phyloP scores from a whole-genome alignment of 2,329 filamentous ascomycete species.

The Pleochaeta shiraiana region DNA sequence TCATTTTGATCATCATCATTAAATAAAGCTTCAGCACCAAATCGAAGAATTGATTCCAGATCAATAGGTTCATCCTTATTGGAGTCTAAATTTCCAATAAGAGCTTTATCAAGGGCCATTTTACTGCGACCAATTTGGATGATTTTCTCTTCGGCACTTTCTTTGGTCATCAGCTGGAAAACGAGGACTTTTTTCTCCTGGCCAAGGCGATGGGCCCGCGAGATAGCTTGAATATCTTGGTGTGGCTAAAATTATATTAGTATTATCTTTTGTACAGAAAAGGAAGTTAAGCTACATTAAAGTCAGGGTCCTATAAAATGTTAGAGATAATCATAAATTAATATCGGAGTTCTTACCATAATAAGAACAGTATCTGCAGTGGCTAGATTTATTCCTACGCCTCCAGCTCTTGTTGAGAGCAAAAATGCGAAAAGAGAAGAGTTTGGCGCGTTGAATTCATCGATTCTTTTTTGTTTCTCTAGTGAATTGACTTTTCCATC shows the following conservation, averaged over 20 bases:
- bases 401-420: constrained; percentile 80
- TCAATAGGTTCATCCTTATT: constrained; percentile 63
- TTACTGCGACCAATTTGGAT: constrained; percentile 92
- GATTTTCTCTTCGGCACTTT: constrained; percentile 83
- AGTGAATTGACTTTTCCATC: constrained; percentile 66
- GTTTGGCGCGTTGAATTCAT: constrained; percentile 71
- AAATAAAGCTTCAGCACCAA: constrained; percentile 75
- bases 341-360: constrained; percentile 49
- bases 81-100: constrained; percentile 79
- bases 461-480: constrained; percentile 86
- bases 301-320: constrained; percentile 15
- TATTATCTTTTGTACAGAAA: background rate
- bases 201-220: constrained; percentile 85
- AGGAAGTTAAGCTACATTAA: constrained; percentile 12
- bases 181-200: constrained; percentile 92
- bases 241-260: constrained; percentile 42
- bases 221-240: constrained; percentile 90
- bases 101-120: constrained; percentile 82
- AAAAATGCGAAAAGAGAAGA: constrained; percentile 78
- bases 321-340: background rate
- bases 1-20: constrained; percentile 48
- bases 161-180: constrained; percentile 81
- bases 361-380: constrained; percentile 98
- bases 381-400: constrained; percentile 92
- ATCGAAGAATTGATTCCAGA: constrained; percentile 67